Evolutionary conservation across 495 filamentous ascomycete species (phyloP), one percentile per base, ranked within the genome.

Genomic region (Neurospora sp.): DNA sequence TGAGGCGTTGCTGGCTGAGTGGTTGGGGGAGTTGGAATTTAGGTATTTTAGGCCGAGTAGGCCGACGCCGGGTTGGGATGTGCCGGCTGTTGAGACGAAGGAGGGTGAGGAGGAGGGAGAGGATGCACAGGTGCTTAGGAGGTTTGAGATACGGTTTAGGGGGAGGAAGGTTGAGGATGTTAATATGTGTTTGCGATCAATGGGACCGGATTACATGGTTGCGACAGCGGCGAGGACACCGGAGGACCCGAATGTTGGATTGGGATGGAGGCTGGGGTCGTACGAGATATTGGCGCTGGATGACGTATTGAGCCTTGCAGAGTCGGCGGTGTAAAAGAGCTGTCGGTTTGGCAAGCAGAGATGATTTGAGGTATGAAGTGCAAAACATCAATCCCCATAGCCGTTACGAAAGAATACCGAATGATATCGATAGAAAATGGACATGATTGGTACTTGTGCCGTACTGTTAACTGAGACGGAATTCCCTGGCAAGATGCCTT

Each of bases 1-100:
- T 39, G 94, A 97, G 76, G 94, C 93, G 20, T 83, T 98, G 69
- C 83, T 97, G 41, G 94, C 94, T 4, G 84, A 86, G 3, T 97
- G 93, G 94, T 79, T 97, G 72, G 80, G 83, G 69, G 87, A 91
- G 76, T 75, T 86, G 23, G 83, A 85, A 76, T 85, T 85, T 35
- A 66, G 74, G 35, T 62, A 72, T 39, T 83, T 85, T 44, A 70
- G 76, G 40, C 76, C 85, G 39, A 81, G 83, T 39, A 69, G 48
- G 70, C 79, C 78, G 18, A 77, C 80, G 41, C 38, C 66, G 12
- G 72, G 20, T 8, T 80, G 72, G 73, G 74, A 20, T 9, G 74
- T 77, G 18, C 75, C 75, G 5, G 78, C 75, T 14, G 12, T 42
- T 27, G 71, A 71, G 39, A 35, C 54, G 12, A 9, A 7, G 20